phyloP scores from a whole-genome alignment of 352 stramenopile species.

The Plasmopara viticola region DNA sequence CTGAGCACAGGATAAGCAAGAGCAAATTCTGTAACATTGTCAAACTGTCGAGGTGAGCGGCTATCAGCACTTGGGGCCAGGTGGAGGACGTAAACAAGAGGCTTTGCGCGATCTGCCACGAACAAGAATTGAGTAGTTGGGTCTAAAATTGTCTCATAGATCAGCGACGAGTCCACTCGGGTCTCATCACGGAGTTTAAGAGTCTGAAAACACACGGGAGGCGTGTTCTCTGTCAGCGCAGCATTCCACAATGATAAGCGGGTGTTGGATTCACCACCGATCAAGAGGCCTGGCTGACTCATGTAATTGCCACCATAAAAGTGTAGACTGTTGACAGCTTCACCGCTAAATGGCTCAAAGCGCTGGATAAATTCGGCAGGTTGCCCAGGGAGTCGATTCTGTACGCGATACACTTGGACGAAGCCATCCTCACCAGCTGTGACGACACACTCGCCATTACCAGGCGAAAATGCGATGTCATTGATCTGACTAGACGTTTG shows the following conservation, averaged over 20 bases:
- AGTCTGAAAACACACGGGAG: conserved; percentile 57
- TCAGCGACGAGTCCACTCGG: conserved; percentile 21
- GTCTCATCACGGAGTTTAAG: conserved; percentile 39
- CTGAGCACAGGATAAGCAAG: conserved; percentile 74
- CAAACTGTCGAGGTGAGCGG: conserved; percentile 43
- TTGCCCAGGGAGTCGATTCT: conserved; percentile 37
- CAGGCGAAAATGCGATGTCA: conserved; percentile 66
- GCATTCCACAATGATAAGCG: conserved; percentile 36
- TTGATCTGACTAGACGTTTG: conserved; percentile 70
- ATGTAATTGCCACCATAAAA: conserved; percentile 54
- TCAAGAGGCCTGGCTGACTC: conserved; percentile 44
- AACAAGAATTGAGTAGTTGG: conserved; percentile 69
- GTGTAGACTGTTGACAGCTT: conserved; percentile 61
- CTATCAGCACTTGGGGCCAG: conserved; percentile 32
- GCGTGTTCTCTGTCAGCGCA: conserved; percentile 44
- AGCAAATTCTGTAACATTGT: conserved; percentile 79
- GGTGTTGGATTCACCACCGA: conserved; percentile 64
- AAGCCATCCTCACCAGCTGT: conserved; percentile 70
- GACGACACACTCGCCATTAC: conserved; percentile 44
- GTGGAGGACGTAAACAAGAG: conserved; percentile 66
- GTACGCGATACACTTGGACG: conserved; percentile 74
- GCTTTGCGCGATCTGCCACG: conserved; percentile 58
- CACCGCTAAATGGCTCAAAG: conserved; percentile 71
- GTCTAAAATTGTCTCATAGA: conserved; percentile 66
- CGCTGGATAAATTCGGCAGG: conserved; percentile 62